phyloP scores from a whole-genome alignment of 2,329 filamentous ascomycete species.

The Sclerotinia sclerotiorum region DNA sequence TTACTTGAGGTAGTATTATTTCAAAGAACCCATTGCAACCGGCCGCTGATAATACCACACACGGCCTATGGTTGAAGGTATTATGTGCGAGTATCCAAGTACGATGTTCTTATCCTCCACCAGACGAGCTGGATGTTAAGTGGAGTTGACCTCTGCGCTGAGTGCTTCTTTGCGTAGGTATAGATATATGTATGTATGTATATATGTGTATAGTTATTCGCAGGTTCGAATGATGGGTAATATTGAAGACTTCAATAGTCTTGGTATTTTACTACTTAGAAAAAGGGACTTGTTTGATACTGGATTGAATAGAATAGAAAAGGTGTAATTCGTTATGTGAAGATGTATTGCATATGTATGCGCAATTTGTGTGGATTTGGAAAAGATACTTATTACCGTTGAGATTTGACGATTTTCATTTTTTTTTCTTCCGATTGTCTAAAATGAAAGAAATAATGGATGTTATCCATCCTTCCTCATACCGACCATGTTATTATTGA shows the following conservation, averaged over 20 bases:
- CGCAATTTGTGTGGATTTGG: neutral
- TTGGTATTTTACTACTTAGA: neutral
- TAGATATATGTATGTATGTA: neutral
- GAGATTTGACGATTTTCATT: neutral
- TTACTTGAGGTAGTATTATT: neutral
- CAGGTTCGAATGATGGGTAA: neutral
- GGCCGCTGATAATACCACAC: neutral
- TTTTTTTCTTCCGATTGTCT: neutral
- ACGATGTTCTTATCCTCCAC: neutral
- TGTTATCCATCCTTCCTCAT: neutral
- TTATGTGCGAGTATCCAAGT: neutral
- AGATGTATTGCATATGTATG: neutral
- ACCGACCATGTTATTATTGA: neutral
- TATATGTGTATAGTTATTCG: neutral
- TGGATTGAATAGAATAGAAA: neutral
- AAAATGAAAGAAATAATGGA: neutral
- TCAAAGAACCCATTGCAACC: constrained; percentile 18
- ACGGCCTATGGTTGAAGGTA: neutral
- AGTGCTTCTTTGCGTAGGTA: neutral
- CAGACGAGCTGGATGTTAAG: neutral
- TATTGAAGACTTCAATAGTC: neutral
- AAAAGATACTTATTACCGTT: neutral
- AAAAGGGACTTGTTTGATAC: neutral
- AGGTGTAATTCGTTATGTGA: neutral
- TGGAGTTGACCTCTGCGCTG: neutral